Conservation (phyloP, 2,329 filamentous ascomycete species). For the Myriosclerotinia curreyana region DNA sequence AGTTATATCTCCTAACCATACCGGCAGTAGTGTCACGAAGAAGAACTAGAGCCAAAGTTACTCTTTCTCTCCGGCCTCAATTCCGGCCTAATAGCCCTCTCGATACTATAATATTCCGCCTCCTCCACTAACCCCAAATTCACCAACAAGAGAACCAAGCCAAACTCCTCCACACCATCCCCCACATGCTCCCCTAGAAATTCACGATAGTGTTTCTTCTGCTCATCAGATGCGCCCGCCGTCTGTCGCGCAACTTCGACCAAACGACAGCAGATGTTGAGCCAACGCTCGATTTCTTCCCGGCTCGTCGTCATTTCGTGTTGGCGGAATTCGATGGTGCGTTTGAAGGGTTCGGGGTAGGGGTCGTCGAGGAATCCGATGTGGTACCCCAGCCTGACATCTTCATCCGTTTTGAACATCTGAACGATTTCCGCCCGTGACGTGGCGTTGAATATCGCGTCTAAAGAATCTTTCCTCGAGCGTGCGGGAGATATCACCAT, state of each 20-base stretch:
- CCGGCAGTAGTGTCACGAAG: too few relatives aligned
- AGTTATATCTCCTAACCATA: too few relatives aligned
- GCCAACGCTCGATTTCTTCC: conserved; percentile 26
- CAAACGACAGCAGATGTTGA: conserved; percentile 24
- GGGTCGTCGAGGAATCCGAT: conserved; percentile 1
- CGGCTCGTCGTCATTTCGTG: conserved; percentile 28
- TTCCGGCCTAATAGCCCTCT: background rate
- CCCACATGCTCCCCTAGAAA: conserved; percentile 1
- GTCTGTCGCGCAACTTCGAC: conserved; percentile 23
- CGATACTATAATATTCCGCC: conserved; percentile 1
- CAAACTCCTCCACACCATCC: background rate
- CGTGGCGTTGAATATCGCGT: conserved; percentile 5
- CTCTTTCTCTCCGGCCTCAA: background rate
- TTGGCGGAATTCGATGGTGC: conserved; percentile 34
- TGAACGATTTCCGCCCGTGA: conserved; percentile 7
- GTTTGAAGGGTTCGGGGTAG: conserved; percentile 8
- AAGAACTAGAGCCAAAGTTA: too few relatives aligned
- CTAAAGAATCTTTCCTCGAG: background rate
- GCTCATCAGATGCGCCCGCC: background rate
- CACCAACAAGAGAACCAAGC: background rate
- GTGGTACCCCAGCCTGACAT: background rate
- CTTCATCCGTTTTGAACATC: conserved; percentile 5
- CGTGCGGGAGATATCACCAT: background rate
- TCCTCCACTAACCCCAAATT: background rate
- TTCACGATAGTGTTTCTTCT: background rate